These are phyloP conservation scores for Combretum micranthum DNA, from an alignment of 345 rosid species.

Conservation along the genomic window DNA sequence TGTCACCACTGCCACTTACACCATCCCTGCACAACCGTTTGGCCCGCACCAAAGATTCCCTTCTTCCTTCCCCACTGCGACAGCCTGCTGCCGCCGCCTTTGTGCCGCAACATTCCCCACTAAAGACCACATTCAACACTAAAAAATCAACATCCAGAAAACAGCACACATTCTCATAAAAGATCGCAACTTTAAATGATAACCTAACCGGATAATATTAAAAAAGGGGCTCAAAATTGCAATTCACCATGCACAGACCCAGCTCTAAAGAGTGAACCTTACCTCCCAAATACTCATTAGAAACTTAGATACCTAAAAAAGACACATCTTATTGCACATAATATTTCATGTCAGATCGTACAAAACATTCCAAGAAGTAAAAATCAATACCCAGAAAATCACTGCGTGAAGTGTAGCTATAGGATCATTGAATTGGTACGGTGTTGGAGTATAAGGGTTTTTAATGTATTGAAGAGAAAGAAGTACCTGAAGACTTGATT, in stretches of 20 bases:
- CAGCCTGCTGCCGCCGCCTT: constrained; percentile 79
- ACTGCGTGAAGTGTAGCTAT: no score
- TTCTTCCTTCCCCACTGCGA: constrained; percentile 83
- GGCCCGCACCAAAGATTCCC: constrained; percentile 77
- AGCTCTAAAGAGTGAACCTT: no score
- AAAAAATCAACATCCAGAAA: constrained; percentile 4
- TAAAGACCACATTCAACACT: constrained; percentile 19
- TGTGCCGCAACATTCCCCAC: constrained; percentile 81
- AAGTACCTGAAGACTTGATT: constrained; percentile 61
- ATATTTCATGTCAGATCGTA: no score
- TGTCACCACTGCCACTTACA: constrained; percentile 36
- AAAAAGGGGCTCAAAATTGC: not conserved
- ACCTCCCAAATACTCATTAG: no score
- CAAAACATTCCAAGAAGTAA: no score
- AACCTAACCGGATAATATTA: not conserved
- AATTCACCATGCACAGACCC: no score
- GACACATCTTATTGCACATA: no score
- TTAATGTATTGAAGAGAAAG: not conserved
- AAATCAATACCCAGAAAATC: no score
- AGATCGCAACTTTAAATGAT: not conserved
- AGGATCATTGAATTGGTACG: no score
- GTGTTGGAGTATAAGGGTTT: no score
- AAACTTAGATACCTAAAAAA: no score
- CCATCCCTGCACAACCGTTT: constrained; percentile 84
- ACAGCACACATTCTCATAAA: not conserved